Percentiles rank a stretch among this genome's conserved stretches.
Evolutionary conservation across 106 monocot species (phyloP).

Genomic region (Amphibolis antarctica): DNA sequence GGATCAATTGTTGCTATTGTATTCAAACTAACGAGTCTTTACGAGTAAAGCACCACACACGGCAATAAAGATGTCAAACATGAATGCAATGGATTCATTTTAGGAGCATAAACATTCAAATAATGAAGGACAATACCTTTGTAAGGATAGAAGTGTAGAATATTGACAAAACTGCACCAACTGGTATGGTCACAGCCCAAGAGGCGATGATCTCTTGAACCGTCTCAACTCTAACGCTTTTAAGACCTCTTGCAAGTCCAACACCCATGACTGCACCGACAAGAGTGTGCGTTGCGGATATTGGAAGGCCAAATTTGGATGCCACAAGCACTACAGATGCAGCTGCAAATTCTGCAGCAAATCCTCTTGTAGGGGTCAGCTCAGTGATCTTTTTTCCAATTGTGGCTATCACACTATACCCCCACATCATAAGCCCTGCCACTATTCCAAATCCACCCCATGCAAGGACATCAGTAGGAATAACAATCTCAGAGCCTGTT

Average conservation of each 20-base stretch:
- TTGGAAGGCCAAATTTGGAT: constrained; percentile 86
- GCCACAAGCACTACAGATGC: constrained; percentile 87
- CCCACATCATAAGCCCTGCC: constrained; percentile 97
- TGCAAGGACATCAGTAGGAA: constrained; percentile 81
- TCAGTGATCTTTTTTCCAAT: constrained; percentile 97
- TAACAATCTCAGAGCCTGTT: constrained; percentile 50
- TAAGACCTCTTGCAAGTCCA: constrained; percentile 83
- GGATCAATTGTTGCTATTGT: no score
- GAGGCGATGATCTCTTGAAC: constrained; percentile 78
- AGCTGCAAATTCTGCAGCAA: constrained; percentile 94
- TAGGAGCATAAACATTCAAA: background rate
- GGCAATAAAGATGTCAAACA: no score
- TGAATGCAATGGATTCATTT: no score
- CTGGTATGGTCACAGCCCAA: constrained; percentile 88
- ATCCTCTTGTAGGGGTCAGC: constrained; percentile 89
- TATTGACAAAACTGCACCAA: constrained; percentile 62
- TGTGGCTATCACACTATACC: constrained; percentile 88
- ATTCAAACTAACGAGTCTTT: no score
- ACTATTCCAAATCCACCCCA: constrained; percentile 99
- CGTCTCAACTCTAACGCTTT: constrained; percentile 69
- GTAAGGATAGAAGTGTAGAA: constrained; percentile 63
- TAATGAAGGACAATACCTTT: constrained; percentile 28
- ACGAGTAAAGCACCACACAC: no score
- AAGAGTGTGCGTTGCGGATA: constrained; percentile 97
- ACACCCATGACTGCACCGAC: constrained; percentile 98